Evolutionary conservation across 129 eudicot genomes (phyloP), one percentile per base, ranked within the genome.

Genomic region (Ambrosia artemisiifolia): DNA sequence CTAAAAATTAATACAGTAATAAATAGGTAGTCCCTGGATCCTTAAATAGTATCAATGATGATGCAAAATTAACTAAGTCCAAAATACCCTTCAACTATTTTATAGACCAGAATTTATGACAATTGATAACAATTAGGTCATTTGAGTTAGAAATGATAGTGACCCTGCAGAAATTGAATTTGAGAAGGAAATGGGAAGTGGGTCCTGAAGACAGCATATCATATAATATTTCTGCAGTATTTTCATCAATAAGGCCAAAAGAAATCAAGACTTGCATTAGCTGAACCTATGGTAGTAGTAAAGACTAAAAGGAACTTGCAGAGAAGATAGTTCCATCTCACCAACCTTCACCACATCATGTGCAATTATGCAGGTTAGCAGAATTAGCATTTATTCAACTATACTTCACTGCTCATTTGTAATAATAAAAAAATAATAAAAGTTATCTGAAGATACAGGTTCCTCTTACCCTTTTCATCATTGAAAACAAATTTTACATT

Each of bases 341-440:
- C 82, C 78, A 79, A 71, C 74, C 70, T 69, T 47, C 43, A 70
- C 76, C 56, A 78, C 51, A 38, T 8, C 83, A 63, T 60, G 83
- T 69, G 75, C n/a, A n/a, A n/a, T n/a, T n/a, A n/a, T n/a, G n/a
- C 75, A 65, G 56, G 8, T 48, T 65, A 60, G 70, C 83, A 73
- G 53, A 68, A 46, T 40, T 48, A 30, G n/a, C 65, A 70, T 77
- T 70, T n/a, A 69, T 48, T 76, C 74, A 51, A 30, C 42, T 51
- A 53, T 50, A 66, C 53, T 59, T 56, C 46, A 55, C 49, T 47
- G 43, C 50, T 40, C 36, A 4, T 34, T 44, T 11, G 20, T 43
- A 65, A 24, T 40, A 57, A 56, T 30, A 67, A 2, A 53, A 36
- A 35, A 38, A 35, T 18, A n/a, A 54, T 36, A 40, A 19, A 36